Conservation (phyloP, 2,329 filamentous ascomycete species). For the Beauveria sp. region DNA sequence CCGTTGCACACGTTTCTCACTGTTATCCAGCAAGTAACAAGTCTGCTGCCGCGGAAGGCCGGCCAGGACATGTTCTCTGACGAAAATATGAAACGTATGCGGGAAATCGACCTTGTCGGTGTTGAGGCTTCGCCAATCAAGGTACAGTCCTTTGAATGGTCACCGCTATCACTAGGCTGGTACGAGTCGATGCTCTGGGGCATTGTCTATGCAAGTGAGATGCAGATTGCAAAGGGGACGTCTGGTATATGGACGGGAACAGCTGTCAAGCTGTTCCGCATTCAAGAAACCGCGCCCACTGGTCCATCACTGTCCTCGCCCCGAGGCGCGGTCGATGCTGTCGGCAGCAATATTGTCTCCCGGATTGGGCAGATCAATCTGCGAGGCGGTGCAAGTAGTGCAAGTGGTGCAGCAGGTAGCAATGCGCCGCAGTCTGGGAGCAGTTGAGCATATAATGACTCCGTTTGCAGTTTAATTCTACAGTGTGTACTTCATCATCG, state of each 20-base stretch:
- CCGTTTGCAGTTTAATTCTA: too few species aligned
- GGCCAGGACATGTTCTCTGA: slow-evolving; percentile 34
- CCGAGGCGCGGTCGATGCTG: slow-evolving; percentile 84
- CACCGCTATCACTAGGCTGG: slow-evolving; percentile 82
- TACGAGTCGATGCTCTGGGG: slow-evolving; percentile 94
- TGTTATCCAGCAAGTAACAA: slow-evolving; percentile 60
- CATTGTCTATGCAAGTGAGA: slow-evolving; percentile 83
- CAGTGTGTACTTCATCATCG: background rate
- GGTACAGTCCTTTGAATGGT: slow-evolving; percentile 92
- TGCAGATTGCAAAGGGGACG: slow-evolving; percentile 77
- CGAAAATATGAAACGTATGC: slow-evolving; percentile 47
- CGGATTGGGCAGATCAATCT: slow-evolving; percentile 78
- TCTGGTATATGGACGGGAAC: slow-evolving; percentile 95
- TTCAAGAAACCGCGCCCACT: slow-evolving; percentile 74
- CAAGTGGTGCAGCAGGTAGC: background rate
- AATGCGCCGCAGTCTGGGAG: background rate
- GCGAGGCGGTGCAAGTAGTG: slow-evolving; percentile 32
- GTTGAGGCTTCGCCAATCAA: slow-evolving; percentile 69
- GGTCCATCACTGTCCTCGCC: slow-evolving; percentile 79
- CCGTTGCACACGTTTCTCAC: slow-evolving; percentile 81
- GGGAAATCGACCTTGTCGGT: slow-evolving; percentile 55
- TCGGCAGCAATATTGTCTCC: slow-evolving; percentile 82
- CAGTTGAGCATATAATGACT: background rate
- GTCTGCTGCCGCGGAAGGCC: slow-evolving; percentile 45
- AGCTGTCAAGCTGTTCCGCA: slow-evolving; percentile 76